phyloP scores from a whole-genome alignment of 768 basidiomycete genomes.

The Leccinum boreale region DNA sequence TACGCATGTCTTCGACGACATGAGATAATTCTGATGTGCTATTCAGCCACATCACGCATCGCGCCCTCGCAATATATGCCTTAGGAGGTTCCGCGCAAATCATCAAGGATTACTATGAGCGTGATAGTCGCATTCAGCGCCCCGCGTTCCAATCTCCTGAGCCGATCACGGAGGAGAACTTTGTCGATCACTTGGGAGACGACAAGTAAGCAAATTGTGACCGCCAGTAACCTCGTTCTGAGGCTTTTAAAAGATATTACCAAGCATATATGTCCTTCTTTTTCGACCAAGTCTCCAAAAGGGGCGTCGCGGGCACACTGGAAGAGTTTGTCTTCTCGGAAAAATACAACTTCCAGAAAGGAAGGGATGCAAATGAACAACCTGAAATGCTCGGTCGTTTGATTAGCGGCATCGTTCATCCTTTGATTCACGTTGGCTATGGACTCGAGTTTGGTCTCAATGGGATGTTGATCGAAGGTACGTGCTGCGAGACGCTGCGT shows the following conservation, averaged over 20 bases:
- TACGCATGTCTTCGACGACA: conserved; percentile 18
- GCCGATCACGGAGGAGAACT: conserved; percentile 22
- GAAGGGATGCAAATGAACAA: conserved; percentile 20
- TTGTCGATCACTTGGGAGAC: conserved; percentile 23
- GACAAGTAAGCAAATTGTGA: conserved; percentile 18
- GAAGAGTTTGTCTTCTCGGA: conserved; percentile 33
- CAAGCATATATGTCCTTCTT: conserved; percentile 28
- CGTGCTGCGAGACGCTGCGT: background rate
- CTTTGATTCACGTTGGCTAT: conserved; percentile 60
- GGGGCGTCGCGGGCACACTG: conserved; percentile 14
- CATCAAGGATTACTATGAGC: conserved; percentile 26
- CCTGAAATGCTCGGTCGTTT: conserved; percentile 56
- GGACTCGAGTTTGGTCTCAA: conserved; percentile 62
- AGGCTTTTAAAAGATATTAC: conserved; percentile 20
- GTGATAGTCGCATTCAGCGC: conserved; percentile 21
- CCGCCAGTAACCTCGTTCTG: background rate
- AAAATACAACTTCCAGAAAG: conserved; percentile 22
- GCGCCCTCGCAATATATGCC: conserved; percentile 27
- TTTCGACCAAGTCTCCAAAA: conserved; percentile 10
- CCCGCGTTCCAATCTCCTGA: conserved; percentile 23
- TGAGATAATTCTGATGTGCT: background rate
- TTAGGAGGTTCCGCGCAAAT: conserved; percentile 22
- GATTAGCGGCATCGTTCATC: conserved; percentile 49
- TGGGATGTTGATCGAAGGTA: conserved; percentile 64
- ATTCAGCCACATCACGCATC: conserved; percentile 29